phyloP scores from a whole-genome alignment of 768 basidiomycete genomes.

The Kwoniella europaea region DNA sequence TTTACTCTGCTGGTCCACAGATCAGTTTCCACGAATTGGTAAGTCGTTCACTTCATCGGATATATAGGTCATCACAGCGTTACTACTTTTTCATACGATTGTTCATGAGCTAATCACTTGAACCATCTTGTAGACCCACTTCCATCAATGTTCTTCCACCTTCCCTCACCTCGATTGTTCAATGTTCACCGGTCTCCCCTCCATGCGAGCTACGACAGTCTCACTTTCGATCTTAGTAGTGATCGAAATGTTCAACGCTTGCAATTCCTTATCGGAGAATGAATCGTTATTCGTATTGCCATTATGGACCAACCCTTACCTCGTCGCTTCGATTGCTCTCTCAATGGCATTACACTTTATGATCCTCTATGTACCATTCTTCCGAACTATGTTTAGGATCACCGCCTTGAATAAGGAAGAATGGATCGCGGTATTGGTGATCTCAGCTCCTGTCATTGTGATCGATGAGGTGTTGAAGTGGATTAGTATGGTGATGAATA shows the following conservation, averaged over 20 bases:
- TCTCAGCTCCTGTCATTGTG: conserved; percentile 84
- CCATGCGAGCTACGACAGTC: conserved; percentile 90
- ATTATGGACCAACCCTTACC: conserved; percentile 91
- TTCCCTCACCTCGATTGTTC: conserved; percentile 93
- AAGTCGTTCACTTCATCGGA: conserved; percentile 54
- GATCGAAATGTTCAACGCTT: conserved; percentile 59
- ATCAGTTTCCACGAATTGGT: conserved; percentile 93
- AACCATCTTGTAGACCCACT: conserved; percentile 72
- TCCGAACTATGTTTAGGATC: conserved; percentile 87
- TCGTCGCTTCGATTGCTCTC: conserved; percentile 83
- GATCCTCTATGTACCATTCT: conserved; percentile 97
- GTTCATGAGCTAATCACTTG: too few species aligned
- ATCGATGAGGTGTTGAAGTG: conserved; percentile 92
- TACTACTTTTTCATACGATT: neutral
- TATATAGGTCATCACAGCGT: too few species aligned
- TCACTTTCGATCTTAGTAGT: conserved; percentile 93
- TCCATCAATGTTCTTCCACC: conserved; percentile 81
- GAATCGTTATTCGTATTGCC: conserved; percentile 87
- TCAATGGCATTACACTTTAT: conserved; percentile 93
- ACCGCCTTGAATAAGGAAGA: conserved; percentile 91
- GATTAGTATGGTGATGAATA: conserved; percentile 23
- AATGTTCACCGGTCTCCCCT: conserved; percentile 90
- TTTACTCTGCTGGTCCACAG: conserved; percentile 85
- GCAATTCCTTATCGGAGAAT: conserved; percentile 94
- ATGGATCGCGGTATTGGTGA: conserved; percentile 88